phyloP scores from a whole-genome alignment of 2,329 filamentous ascomycete genomes.

The Ascosphaera apis region DNA sequence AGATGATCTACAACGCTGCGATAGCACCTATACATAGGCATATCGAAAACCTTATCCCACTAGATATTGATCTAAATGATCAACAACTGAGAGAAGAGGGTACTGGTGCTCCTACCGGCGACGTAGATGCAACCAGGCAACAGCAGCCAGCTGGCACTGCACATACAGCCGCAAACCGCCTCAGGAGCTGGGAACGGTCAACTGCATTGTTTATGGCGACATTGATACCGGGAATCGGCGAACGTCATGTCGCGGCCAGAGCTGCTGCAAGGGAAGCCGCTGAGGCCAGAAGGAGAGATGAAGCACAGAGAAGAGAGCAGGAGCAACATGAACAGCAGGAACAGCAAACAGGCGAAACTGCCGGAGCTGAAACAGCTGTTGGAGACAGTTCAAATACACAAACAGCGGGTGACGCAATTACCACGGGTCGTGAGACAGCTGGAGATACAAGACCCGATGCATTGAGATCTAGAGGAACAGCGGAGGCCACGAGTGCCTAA shows the following conservation, averaged over 20 bases:
- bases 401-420: too few species aligned
- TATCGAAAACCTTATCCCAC: conserved; percentile 20
- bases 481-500: too few species aligned
- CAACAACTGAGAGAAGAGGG: too few species aligned
- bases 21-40: conserved; percentile 20
- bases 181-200: conserved; percentile 30
- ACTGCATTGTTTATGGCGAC: conserved; percentile 39
- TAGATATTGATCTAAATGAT: conserved; percentile 4
- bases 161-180: neutral
- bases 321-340: too few species aligned
- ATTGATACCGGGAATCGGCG: conserved; percentile 37
- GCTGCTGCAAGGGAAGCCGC: conserved; percentile 24
- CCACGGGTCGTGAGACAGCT: too few species aligned
- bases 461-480: too few species aligned
- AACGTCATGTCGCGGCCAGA: conserved; percentile 33
- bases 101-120: conserved; percentile 1
- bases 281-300: too few species aligned
- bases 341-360: too few species aligned
- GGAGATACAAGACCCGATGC: too few species aligned
- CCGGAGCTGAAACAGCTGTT: too few species aligned
- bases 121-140: conserved; percentile 5
- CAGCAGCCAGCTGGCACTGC: conserved; percentile 3
- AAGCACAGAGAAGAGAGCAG: too few species aligned
- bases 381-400: too few species aligned
- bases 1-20: conserved; percentile 12